These are phyloP conservation scores for Trichoderma arundinaceum DNA, from an alignment of 2,329 filamentous ascomycete species.

Conservation along the genomic window DNA sequence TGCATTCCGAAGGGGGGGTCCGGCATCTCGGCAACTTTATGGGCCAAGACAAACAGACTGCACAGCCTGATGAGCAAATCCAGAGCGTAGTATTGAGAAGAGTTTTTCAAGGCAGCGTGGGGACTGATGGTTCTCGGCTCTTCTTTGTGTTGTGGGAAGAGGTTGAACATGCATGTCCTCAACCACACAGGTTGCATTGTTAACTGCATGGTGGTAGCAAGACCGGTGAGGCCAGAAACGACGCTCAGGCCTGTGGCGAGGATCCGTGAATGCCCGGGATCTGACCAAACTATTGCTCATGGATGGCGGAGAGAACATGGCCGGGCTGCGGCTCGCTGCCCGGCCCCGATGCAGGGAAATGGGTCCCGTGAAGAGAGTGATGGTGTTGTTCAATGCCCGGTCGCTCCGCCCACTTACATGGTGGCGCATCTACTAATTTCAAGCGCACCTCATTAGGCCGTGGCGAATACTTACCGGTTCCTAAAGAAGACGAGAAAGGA, in stretches of 20 bases:
- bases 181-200: conserved; percentile 13
- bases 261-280: conserved; percentile 15
- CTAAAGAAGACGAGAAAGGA: neutral
- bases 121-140: neutral
- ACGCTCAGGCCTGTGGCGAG: neutral
- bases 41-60: neutral
- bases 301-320: neutral
- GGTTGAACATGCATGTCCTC: neutral
- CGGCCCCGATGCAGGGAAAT: conserved; percentile 13
- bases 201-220: conserved; percentile 8
- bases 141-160: neutral
- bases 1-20: neutral
- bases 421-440: conserved; percentile 10
- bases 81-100: no score
- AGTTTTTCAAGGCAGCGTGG: neutral
- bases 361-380: neutral
- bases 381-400: conserved; percentile 13
- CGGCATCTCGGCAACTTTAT: conserved; percentile 14
- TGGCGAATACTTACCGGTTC: neutral
- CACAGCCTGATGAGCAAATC: neutral
- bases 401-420: conserved; percentile 11
- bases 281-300: conserved; percentile 1
- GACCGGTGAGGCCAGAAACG: neutral
- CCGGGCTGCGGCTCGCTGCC: conserved; percentile 8
- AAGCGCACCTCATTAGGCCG: neutral